Evolutionary conservation across 176 grass and related monocot species (phyloP).

Genomic region (Triticum turgidum): DNA sequence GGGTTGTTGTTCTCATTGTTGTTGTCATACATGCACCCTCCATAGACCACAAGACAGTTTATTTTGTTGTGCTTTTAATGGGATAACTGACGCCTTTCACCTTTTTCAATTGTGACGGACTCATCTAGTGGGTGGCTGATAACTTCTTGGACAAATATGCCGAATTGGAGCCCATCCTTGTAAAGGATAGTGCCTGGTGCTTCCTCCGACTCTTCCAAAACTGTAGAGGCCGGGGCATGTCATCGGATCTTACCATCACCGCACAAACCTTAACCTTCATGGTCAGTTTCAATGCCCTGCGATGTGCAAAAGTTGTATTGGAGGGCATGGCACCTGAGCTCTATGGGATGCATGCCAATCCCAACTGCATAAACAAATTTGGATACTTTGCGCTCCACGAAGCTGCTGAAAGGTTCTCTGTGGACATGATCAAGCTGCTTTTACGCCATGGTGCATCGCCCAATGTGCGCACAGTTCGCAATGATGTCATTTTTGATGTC

Average conservation of each 20-base stretch:
- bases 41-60: not conserved
- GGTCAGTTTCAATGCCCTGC: not conserved
- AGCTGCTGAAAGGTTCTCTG: slow-evolving; percentile 35
- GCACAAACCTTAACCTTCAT: not conserved
- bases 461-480: slow-evolving; percentile 21
- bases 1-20: not conserved
- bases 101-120: not conserved
- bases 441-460: not conserved
- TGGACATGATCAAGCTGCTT: slow-evolving; percentile 37
- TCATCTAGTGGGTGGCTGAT: not conserved
- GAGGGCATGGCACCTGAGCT: slow-evolving; percentile 5
- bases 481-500: not conserved
- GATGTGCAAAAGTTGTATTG: not conserved
- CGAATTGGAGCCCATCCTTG: not conserved
- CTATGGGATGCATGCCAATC: not conserved
- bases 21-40: not conserved
- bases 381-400: slow-evolving; percentile 17
- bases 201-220: not conserved
- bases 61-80: not conserved
- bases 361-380: slow-evolving; percentile 23
- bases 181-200: not conserved
- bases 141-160: not conserved
- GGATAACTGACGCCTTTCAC: not conserved
- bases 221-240: not conserved
- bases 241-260: not conserved